Base-by-base conservation (phyloP, 2,329 filamentous ascomycete genomes). In the Bipolaris sorokiniana region DNA sequence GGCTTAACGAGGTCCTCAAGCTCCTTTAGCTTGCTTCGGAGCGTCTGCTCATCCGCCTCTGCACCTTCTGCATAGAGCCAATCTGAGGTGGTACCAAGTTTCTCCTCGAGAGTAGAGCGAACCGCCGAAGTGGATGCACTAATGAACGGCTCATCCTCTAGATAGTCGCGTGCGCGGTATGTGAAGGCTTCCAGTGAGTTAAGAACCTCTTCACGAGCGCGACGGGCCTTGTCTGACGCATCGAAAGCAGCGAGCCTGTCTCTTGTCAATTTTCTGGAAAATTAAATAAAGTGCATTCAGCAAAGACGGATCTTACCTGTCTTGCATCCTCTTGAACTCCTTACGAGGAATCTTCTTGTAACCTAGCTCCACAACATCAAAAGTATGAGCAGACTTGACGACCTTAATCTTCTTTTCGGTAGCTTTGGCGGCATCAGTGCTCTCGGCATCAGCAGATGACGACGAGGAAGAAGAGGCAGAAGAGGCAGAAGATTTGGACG, bases 121-220 rank as follows among this genome's bases (percentile, higher is more conserved):
- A 92, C 85, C 18, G 85, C 83, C 3, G 86, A 80, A 9, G 89
- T 94, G 31, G 92, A 90, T 3, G 84, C 86, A 11, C 83, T 83
- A 50, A 90, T 81, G 73, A 97, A 98, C 1, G 83, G 82, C 46
- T 91, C 87, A 58, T 89, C 88, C 40, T 91, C 89, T 1, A 97
- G 82, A 42, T 96, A 83, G 75, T 97, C 92, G 23, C 92, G 88
- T 26, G 90, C 86, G 70, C 88, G 89, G 82, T 99, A 99, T 13
- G 94, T 97, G 77, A 90, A 98, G 11, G 85, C 89, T 77, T 99
- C 95, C n/a, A 99, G 86, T 63, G 90, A 89, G 78, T 98, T 99
- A 55, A 97, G 81, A 1, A 91, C 87, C 75, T 97, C 94, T 74
- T 97, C 93, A 31, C 93, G 87, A 56, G 87, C 81, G 34, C 87